Base-by-base conservation (phyloP, 306 rosid species). In the Cicer chorassanicum region DNA sequence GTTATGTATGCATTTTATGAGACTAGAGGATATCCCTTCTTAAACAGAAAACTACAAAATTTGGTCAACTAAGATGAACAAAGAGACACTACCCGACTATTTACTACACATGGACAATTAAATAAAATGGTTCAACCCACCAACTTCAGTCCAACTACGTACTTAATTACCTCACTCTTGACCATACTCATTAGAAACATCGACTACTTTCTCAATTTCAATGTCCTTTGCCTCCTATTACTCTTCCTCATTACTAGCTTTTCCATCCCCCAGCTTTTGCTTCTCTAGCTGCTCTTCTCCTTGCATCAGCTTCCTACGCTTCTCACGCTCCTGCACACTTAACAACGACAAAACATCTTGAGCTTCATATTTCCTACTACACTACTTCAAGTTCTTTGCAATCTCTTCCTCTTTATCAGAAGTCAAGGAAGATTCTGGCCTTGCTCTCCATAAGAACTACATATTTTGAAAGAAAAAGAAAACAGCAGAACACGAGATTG, bases 351-450 rank as follows among this genome's bases (percentile, higher is more conserved):
- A 88, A 12, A 90, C 98, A 18, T 93, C 98, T 68, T 85, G 96
- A 70, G 91, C 92, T 84, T 93, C 98, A 0, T 93, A 93, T 72
- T 89, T 90, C 89, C 90, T 93, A 59, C 96, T 93, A 69, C 90
- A 93, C 85, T 90, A 90, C 84, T 90, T 93, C 83, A 93, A 78
- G 84, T 87, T 93, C 88, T 86, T 90, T 0, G 85, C 88, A 12
- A 93, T 89, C 84, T 93, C 98, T 71, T 93, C 96, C 80, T 93
- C 98, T 57, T 93, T 91, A 85, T 93, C 98, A 0, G 90, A 68
- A 65, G 82, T 86, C 79, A 93, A 66, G 83, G 86, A 81, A 19
- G 96, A 78, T 44, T 89, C 87, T 9, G 96, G 96, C 86, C 98
- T 90, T 59, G 96, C 95, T 10, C 96, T 86, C 98, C 98, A 93